These are phyloP conservation scores for Fusarium incarnatum DNA, from an alignment of 2,329 filamentous ascomycete species.

Conservation along the genomic window DNA sequence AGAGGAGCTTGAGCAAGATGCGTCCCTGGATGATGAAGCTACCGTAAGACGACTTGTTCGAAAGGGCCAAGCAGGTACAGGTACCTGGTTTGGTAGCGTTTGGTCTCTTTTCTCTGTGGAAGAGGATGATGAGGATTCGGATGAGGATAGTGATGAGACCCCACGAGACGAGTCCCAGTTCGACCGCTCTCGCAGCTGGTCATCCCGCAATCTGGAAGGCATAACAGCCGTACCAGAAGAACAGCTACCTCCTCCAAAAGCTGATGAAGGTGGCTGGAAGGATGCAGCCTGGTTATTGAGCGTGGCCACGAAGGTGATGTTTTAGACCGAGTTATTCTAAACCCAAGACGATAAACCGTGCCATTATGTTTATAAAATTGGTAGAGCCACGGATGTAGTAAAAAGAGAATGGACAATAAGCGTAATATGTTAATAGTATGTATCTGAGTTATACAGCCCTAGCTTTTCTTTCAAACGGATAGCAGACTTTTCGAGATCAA, in stretches of 20 bases:
- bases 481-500: slow-evolving; percentile 1
- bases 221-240: slow-evolving; percentile 58
- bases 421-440: slow-evolving; percentile 22
- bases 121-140: slow-evolving; percentile 66
- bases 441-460: slow-evolving; percentile 3
- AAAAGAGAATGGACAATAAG: slow-evolving; percentile 7
- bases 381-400: slow-evolving; percentile 1
- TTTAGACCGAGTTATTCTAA: slow-evolving; percentile 52
- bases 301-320: slow-evolving; percentile 71
- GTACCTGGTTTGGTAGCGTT: slow-evolving; percentile 69
- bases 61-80: slow-evolving; percentile 62
- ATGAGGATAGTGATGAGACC: slow-evolving; percentile 55
- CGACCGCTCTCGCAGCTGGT: slow-evolving; percentile 49
- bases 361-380: slow-evolving; percentile 2
- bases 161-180: slow-evolving; percentile 44
- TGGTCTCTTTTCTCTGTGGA: slow-evolving; percentile 73
- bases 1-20: slow-evolving; percentile 65
- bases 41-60: slow-evolving; percentile 68
- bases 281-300: slow-evolving; percentile 76
- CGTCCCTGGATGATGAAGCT: slow-evolving; percentile 67
- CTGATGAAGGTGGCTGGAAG: slow-evolving; percentile 71
- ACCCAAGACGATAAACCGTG: slow-evolving; percentile 11
- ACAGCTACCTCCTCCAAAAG: slow-evolving; percentile 60
- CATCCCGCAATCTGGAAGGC: slow-evolving; percentile 55
- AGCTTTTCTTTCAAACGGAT: not conserved